Evolutionary conservation across 2,329 filamentous ascomycete genomes (phyloP), one percentile per base, ranked within the genome.

Genomic region (Apiospora hydei): DNA sequence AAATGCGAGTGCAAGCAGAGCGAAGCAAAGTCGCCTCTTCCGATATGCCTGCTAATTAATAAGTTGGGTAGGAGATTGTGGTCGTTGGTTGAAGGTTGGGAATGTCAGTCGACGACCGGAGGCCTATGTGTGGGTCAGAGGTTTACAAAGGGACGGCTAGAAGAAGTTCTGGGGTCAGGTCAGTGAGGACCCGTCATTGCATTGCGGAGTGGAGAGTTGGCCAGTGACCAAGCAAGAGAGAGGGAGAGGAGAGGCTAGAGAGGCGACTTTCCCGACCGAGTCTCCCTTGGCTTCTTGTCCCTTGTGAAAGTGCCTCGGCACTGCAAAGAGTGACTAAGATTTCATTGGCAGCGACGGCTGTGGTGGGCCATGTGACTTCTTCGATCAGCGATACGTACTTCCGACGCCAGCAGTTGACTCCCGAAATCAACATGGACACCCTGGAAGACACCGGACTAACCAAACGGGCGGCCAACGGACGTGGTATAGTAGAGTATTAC

Each of bases 231-330:
- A 21, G 18, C 46, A 14, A 34, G 30, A 61, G 53, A 16, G 4
- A 51, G 26, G 34, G 34, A 38, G 34, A 38, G 34, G 34, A 8
- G 30, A 61, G 53, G 14, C n/a, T n/a, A n/a, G 6, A 51, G 26
- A 61, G 53, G 53, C 53, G 21, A 61, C 21, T 64, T 34, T 64
- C 30, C 34, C 57, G 57, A n/a, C 57, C 57, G 57, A 64, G 57
- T 64, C 51, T 1, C 10, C 41, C 11, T 13, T 10, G 11, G 41
- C 11, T 13, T 41, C 41, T n/a, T 43, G 26, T 57, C 57, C 57
- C 57, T 64, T 64, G 57, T 64, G 57, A 64, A 64, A 64, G 57
- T 64, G 57, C 57, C 57, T 64, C 57, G 57, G 57, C 34, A 61
- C 53, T 38, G 8, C 6, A 7, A 61, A 8, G 38, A 30, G 26